Base-by-base conservation (phyloP, 306 rosid genomes). In the Prunus dulcis region DNA sequence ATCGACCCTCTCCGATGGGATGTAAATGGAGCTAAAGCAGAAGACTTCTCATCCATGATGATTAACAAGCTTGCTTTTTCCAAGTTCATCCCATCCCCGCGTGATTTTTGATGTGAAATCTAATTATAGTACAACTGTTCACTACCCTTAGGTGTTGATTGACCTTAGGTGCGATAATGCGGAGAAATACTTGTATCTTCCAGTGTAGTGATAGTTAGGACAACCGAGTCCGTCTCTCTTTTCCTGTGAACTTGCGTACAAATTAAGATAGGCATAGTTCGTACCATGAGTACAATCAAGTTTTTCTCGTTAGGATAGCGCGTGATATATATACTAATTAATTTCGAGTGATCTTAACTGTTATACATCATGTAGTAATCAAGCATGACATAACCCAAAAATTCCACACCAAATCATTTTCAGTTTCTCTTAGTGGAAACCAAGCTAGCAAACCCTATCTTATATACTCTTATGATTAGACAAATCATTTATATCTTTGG, bases 351-450 rank as follows among this genome's bases (percentile, higher is more conserved):
- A 60, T 4, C 9, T 60, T 2, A 60, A 30, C 5, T 14, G 2
- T 13, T 30, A 30, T 63, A 52, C 15, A 19, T 6, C 20, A 17
- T 63, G 67, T 63, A 63, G 43, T 27, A 63, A 17, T 30, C 45
- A 30, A 63, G 45, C 67, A 63, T 63, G 67, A 63, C 67, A 30
- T 9, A 28, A 28, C 22, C 45, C 67, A 30, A 63, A 62, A 60
- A 13, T 13, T 5, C 12, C 45, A 63, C 30, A 28, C 67, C 6
- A 63, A 28, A 63, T 63, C 67, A n/a, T 63, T 63, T 62, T 63
- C 45, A 63, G 67, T 63, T 63, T 28, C 43, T 63, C 45, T 30
- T 63, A 17, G 67, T 63, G 67, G 67, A 63, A 63, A 63, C 67
- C 67, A 63, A 17, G 46, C 20, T 52, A 15, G 58, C 58, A 12